A percentile compares a stretch with the other conserved stretches of the same genome.
phyloP scores from a whole-genome alignment of 768 basidiomycete genomes.

The Glaciozyma martinii region DNA sequence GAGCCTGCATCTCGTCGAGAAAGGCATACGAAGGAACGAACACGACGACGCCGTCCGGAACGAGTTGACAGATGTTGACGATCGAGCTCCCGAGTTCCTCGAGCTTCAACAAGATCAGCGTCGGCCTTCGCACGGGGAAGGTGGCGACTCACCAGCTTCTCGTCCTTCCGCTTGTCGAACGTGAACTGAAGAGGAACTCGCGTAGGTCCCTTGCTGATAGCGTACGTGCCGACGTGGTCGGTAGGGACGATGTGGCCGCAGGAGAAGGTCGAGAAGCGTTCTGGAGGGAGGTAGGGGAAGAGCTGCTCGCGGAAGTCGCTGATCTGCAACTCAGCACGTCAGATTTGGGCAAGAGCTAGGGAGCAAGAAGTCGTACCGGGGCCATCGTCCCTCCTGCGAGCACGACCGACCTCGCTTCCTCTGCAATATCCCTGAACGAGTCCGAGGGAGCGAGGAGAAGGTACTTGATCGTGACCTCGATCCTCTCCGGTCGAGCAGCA shows the following conservation, averaged over 20 bases:
- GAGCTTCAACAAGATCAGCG: constrained; percentile 45
- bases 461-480: constrained; percentile 60
- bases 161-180: constrained; percentile 54
- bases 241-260: constrained; percentile 87
- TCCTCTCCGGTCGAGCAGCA: background rate
- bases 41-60: constrained; percentile 82
- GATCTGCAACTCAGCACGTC: constrained; percentile 48
- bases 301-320: constrained; percentile 77
- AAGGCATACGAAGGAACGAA: constrained; percentile 91
- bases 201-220: constrained; percentile 28
- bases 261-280: constrained; percentile 67
- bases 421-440: constrained; percentile 71
- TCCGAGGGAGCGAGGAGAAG: constrained; percentile 86
- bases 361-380: constrained; percentile 52
- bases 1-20: constrained; percentile 54
- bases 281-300: constrained; percentile 55
- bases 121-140: background rate
- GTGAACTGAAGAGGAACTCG: constrained; percentile 58
- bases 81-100: constrained; percentile 74
- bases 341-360: background rate
- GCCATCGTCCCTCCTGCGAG: constrained; percentile 98
- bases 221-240: constrained; percentile 62
- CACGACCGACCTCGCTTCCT: constrained; percentile 70
- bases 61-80: constrained; percentile 64
- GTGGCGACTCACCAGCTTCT: constrained; percentile 15